A percentile compares a stretch with the other conserved stretches of the same genome.
Evolutionary conservation across 768 basidiomycete species (phyloP).

Genomic region (Dentipellis sp.): DNA sequence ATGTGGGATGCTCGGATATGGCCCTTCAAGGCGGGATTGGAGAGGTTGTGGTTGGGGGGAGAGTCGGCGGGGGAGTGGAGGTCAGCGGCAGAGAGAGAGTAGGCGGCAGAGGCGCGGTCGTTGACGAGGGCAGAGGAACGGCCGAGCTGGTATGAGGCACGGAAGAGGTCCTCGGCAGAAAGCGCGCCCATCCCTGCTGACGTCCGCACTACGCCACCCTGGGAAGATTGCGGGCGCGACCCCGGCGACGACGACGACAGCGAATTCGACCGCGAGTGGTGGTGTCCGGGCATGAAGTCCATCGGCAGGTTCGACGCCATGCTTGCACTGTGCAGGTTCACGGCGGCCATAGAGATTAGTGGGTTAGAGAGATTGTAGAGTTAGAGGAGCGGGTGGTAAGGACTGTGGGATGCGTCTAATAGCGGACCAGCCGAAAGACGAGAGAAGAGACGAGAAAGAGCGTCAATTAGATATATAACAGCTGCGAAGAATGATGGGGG

Average conservation of each 20-base stretch:
- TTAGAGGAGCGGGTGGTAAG: conserved; percentile 16
- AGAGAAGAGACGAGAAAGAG: conserved; percentile 5
- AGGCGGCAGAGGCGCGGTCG: conserved; percentile 31
- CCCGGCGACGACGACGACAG: conserved; percentile 69
- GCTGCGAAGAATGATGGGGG: background rate
- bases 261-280: conserved; percentile 72
- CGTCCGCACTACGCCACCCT: conserved; percentile 49
- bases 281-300: conserved; percentile 58
- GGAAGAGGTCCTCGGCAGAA: conserved; percentile 62
- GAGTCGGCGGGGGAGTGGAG: conserved; percentile 44
- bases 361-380: conserved; percentile 6
- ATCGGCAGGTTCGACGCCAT: conserved; percentile 58
- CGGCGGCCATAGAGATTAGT: conserved; percentile 18
- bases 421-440: conserved; percentile 52
- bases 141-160: conserved; percentile 46
- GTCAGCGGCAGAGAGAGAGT: conserved; percentile 31
- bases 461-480: conserved; percentile 16
- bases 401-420: conserved; percentile 10
- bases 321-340: conserved; percentile 14
- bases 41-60: conserved; percentile 67
- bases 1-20: conserved; percentile 69
- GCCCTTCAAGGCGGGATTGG: conserved; percentile 69
- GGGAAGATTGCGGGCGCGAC: conserved; percentile 74
- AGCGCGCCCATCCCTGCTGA: conserved; percentile 36
- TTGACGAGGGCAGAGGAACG: conserved; percentile 35